phyloP scores from a whole-genome alignment of 2,329 filamentous ascomycete species.

The Elsinoe ampelina region DNA sequence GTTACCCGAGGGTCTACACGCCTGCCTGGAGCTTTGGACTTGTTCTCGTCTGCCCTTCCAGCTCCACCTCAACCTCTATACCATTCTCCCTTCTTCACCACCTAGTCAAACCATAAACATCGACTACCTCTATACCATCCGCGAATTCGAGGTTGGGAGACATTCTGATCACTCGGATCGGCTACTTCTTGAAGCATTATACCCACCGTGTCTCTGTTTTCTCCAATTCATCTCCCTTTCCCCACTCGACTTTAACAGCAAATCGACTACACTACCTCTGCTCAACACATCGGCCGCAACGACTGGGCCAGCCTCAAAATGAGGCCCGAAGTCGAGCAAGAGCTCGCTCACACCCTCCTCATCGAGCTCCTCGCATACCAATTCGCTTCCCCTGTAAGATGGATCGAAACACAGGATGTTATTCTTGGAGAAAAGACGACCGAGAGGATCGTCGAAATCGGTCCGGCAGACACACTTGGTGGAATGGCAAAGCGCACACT shows the following conservation, averaged over 20 bases:
- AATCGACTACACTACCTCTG: background rate
- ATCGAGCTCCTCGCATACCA: slow-evolving; percentile 98
- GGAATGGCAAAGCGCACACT: slow-evolving; percentile 96
- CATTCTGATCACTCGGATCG: background rate
- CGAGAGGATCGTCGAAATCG: slow-evolving; percentile 95
- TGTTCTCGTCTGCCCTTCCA: slow-evolving; percentile 13
- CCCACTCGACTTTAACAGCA: background rate
- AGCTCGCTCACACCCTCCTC: slow-evolving; percentile 95
- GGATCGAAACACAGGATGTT: slow-evolving; percentile 99
- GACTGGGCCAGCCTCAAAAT: slow-evolving; percentile 45
- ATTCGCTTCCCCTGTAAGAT: slow-evolving; percentile 96
- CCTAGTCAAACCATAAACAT: background rate
- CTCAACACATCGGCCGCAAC: background rate
- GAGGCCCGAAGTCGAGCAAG: slow-evolving; percentile 98
- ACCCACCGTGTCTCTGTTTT: slow-evolving; percentile 12
- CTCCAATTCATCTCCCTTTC: background rate
- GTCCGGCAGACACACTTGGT: slow-evolving; percentile 90
- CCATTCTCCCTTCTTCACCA: background rate
- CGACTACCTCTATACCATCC: background rate
- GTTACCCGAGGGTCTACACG: background rate
- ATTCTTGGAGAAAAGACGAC: slow-evolving; percentile 93
- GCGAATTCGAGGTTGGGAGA: background rate
- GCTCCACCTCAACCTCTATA: slow-evolving; percentile 7
- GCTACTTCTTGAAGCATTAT: slow-evolving; percentile 1
- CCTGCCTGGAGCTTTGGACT: background rate